Percentiles rank a stretch among this genome's conserved stretches.
Evolutionary conservation across 805 yeast genomes (phyloP).

Genomic region (Candida endomychidarum): DNA sequence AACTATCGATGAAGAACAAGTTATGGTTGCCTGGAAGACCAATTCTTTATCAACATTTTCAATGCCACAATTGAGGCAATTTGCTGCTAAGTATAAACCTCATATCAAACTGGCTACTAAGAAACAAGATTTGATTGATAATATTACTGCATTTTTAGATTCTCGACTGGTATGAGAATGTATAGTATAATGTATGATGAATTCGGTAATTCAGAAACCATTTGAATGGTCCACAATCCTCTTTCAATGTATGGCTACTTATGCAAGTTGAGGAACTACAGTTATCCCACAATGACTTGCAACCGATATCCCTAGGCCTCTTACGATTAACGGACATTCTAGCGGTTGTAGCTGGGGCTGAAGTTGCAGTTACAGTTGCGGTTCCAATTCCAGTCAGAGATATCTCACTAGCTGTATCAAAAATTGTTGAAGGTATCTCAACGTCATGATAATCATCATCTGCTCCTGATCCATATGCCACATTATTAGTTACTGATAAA

Average conservation of each 20-base stretch:
- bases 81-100: slow-evolving; percentile 33
- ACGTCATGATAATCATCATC: not conserved
- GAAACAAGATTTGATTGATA: slow-evolving; percentile 45
- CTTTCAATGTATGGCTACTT: too few relatives aligned
- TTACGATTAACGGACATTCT: too few relatives aligned
- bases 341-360: too few relatives aligned
- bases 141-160: slow-evolving; percentile 35
- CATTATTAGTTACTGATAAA: not conserved
- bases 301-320: too few relatives aligned
- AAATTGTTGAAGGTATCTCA: too few relatives aligned
- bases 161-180: slow-evolving; percentile 12
- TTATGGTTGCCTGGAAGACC: slow-evolving; percentile 43
- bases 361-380: too few relatives aligned
- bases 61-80: slow-evolving; percentile 44
- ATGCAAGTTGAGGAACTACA: too few relatives aligned
- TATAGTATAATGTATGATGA: not conserved
- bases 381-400: too few relatives aligned
- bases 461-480: not conserved
- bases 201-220: too few relatives aligned
- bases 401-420: too few relatives aligned
- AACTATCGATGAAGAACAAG: slow-evolving; percentile 35
- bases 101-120: slow-evolving; percentile 35
- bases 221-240: too few relatives aligned
- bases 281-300: too few relatives aligned
- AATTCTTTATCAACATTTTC: slow-evolving; percentile 35